A percentile compares a stretch with the other conserved stretches of the same genome.
These are phyloP conservation scores for Zygotorulaspora chibaensis DNA, from an alignment of 805 yeast species.

Conservation along the genomic window DNA sequence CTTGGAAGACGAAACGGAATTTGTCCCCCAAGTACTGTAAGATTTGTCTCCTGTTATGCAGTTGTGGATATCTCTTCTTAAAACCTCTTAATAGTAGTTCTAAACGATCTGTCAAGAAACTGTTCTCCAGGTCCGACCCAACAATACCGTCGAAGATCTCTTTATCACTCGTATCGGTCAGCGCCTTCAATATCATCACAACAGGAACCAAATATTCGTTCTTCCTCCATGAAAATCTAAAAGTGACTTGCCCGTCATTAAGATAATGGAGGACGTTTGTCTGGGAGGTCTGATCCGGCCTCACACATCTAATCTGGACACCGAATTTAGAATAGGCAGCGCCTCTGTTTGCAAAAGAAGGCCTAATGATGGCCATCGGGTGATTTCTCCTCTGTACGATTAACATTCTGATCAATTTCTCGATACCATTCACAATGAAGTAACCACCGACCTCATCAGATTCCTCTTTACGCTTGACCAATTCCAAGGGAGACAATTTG, in stretches of 20 bases:
- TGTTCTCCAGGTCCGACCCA: conserved; percentile 80
- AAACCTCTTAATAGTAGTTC: conserved; percentile 86
- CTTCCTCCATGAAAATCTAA: conserved; percentile 95
- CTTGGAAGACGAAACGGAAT: conserved; percentile 88
- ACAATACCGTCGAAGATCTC: conserved; percentile 95
- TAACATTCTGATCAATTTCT: conserved; percentile 92
- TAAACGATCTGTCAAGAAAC: conserved; percentile 96
- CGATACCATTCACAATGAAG: conserved; percentile 94
- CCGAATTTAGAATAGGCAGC: conserved; percentile 83
- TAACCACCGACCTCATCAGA: conserved; percentile 96
- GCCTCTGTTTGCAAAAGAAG: conserved; percentile 92
- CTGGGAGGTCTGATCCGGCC: conserved; percentile 97
- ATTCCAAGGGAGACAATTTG: conserved; percentile 73
- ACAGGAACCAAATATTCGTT: conserved; percentile 94
- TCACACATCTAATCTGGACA: conserved; percentile 87
- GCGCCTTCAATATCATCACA: conserved; percentile 85
- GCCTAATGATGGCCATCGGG: conserved; percentile 96
- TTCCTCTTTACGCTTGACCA: conserved; percentile 80
- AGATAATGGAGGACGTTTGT: conserved; percentile 95
- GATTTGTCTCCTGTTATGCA: conserved; percentile 81
- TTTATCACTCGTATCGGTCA: conserved; percentile 85
- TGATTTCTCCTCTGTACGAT: conserved; percentile 97
- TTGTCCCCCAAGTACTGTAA: conserved; percentile 92
- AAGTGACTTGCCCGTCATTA: conserved; percentile 92
- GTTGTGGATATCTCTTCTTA: conserved; percentile 61